A percentile compares a stretch with the other conserved stretches of the same genome.
phyloP scores from a whole-genome alignment of 805 yeast genomes.

The Yarrowia osloensis region DNA sequence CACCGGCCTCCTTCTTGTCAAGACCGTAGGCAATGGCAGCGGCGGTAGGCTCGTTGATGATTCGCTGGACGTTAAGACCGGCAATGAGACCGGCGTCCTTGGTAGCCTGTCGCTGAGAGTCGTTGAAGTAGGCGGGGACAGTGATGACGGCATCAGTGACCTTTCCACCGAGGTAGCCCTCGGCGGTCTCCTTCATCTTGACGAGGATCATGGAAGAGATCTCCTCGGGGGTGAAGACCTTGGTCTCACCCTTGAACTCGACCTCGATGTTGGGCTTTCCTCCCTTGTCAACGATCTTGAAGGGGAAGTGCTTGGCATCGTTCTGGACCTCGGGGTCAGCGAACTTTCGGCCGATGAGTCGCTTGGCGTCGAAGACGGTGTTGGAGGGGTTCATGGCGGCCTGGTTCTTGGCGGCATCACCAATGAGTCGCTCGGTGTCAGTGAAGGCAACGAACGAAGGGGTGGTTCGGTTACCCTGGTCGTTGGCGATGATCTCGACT shows the following conservation, averaged over 20 bases:
- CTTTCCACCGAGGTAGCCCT: conserved; percentile 78
- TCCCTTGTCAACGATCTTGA: conserved; percentile 69
- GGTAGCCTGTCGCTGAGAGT: conserved; percentile 97
- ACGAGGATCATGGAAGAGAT: conserved; percentile 87
- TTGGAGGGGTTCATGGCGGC: conserved; percentile 94
- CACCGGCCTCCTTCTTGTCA: conserved; percentile 62
- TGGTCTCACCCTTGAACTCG: conserved; percentile 83
- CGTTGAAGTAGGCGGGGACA: conserved; percentile 96
- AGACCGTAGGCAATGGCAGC: conserved; percentile 99
- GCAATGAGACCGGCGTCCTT: conserved; percentile 97
- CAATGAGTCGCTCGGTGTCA: conserved; percentile 90
- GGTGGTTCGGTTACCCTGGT: conserved; percentile 98
- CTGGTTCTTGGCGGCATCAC: conserved; percentile 98
- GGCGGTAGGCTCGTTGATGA: conserved; percentile 96
- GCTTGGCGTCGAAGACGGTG: conserved; percentile 94
- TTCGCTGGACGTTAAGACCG: conserved; percentile 91
- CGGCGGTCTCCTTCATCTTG: conserved; percentile 95
- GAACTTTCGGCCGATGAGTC: conserved; percentile 86
- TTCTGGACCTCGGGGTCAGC: conserved; percentile 73
- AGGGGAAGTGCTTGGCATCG: conserved; percentile 89
- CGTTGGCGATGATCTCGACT: conserved; percentile 94
- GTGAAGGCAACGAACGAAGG: conserved; percentile 97
- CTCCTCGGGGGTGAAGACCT: conserved; percentile 92
- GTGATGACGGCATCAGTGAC: conserved; percentile 94
- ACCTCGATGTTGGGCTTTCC: conserved; percentile 90